A percentile compares a stretch with the other conserved stretches of the same genome.
Conservation (phyloP, 2,329 filamentous ascomycete species). For the Aspergillus fischeri region DNA sequence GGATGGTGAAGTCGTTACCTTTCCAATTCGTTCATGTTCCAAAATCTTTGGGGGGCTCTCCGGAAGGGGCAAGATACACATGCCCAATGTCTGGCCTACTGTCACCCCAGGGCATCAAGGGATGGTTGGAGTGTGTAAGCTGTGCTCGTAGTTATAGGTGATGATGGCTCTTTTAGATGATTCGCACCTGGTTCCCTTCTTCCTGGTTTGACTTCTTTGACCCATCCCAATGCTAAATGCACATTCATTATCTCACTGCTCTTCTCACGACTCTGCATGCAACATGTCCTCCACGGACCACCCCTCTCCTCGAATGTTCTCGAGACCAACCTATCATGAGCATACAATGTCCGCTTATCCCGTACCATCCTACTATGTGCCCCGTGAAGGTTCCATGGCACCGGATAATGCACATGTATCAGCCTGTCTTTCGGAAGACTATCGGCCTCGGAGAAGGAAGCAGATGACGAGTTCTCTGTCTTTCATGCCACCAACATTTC, state of each 20-base stretch:
- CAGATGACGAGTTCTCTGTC: conserved; percentile 32
- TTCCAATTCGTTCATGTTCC: conserved; percentile 21
- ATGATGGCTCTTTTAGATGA: conserved; percentile 18
- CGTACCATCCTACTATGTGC: conserved; percentile 16
- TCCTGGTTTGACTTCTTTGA: not conserved
- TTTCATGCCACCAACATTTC: conserved; percentile 29
- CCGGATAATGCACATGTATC: conserved; percentile 13
- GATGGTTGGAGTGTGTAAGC: conserved; percentile 17
- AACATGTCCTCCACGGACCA: conserved; percentile 31
- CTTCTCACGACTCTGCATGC: not conserved
- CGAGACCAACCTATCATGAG: conserved; percentile 11
- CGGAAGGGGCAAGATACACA: conserved; percentile 24
- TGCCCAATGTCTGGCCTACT: conserved; percentile 16
- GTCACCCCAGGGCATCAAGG: conserved; percentile 25
- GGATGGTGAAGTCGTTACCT: conserved; percentile 25
- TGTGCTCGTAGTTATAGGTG: conserved; percentile 27
- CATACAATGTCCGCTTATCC: conserved; percentile 17
- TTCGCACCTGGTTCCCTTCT: not conserved
- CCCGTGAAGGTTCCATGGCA: conserved; percentile 6
- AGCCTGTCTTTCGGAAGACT: conserved; percentile 19
- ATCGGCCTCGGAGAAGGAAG: conserved; percentile 28
- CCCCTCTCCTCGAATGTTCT: conserved; percentile 20
- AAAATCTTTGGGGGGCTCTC: conserved; percentile 22
- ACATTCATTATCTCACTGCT: not conserved
- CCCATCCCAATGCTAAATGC: not conserved